Conservation (phyloP, 2,329 filamentous ascomycete species). For the Colletotrichum magnum region DNA sequence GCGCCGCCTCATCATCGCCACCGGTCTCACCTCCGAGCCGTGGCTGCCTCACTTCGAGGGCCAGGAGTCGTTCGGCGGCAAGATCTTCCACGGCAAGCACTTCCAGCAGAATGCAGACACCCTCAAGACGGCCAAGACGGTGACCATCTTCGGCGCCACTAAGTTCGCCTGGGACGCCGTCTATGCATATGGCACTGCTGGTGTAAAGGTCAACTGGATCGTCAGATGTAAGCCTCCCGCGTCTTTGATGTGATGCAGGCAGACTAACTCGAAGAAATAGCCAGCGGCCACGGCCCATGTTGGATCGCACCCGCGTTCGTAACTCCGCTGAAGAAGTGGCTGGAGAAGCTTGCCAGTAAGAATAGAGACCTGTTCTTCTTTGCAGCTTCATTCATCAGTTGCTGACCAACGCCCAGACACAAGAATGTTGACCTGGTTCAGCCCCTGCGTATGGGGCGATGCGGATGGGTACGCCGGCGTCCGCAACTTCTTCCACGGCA, state of each 20-base stretch:
- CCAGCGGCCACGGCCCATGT: constrained; percentile 68
- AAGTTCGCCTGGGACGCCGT: constrained; percentile 78
- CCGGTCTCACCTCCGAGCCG: constrained; percentile 66
- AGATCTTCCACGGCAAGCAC: constrained; percentile 65
- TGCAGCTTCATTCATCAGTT: neutral
- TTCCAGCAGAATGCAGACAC: constrained; percentile 57
- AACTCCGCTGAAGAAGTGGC: constrained; percentile 74
- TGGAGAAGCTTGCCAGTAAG: constrained; percentile 75
- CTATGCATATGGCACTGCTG: constrained; percentile 70
- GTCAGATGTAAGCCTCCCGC: constrained; percentile 60
- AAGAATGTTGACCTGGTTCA: constrained; percentile 80
- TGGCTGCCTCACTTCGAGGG: constrained; percentile 63
- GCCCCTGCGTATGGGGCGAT: constrained; percentile 79
- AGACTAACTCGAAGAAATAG: constrained; percentile 38
- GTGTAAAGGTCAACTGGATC: constrained; percentile 71
- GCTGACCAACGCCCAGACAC: constrained; percentile 55
- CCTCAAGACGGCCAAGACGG: constrained; percentile 56
- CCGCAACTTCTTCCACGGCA: constrained; percentile 70
- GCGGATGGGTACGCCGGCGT: constrained; percentile 71
- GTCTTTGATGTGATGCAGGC: neutral
- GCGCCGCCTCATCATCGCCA: constrained; percentile 67
- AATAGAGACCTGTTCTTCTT: constrained; percentile 14
- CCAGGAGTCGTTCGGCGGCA: constrained; percentile 59
- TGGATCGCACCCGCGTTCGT: constrained; percentile 74
- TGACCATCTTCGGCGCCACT: constrained; percentile 72